Base-by-base conservation (phyloP, 1,284 basidiomycete species). In the Agroathelia rolfsii region DNA sequence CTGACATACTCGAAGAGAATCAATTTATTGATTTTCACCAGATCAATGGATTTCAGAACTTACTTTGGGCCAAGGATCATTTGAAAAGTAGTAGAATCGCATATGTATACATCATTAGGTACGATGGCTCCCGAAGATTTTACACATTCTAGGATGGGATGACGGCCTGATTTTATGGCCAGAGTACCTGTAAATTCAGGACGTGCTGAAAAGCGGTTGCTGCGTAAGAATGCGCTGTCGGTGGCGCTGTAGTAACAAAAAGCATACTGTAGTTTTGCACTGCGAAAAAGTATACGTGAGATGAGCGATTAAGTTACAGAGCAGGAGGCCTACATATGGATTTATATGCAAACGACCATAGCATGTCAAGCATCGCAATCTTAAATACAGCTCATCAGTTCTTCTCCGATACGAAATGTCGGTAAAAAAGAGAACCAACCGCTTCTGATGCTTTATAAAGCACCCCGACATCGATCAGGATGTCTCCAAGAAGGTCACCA, bases 1-100 rank as follows among this genome's bases (percentile, higher is more conserved):
- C 86, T 18, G 85, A 84, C 86, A 90, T 90, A 50, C 86, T 90
- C 41, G n/a, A 42, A 16, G 26, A 28, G 4, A 25, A 23, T 18
- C 24, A 24, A 24, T 16, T 21, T 20, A 25, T n/a, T n/a, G 23
- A 6, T 14, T 13, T 12, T 13, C 8, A 10, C 32, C 29, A 23
- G 33, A 27, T n/a, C 20, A 31, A 24, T 22, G 11, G 21, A 28
- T 25, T 12, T 15, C 37, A 12, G 25, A 7, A 58, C 76, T 50
- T 45, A 90, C 87, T 92, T 87, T 5, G 85, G 83, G 0, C 89
- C 88, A 45, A 86, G 85, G 20, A 95, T 71, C 13, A 94, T 71
- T 51, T 95, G 89, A 48, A 95, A 95, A 4, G 72, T 72, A 0
- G 85, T 79, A 0, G 79, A 67, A 31, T 84, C 77, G 40, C 77